Conservation (phyloP, 495 filamentous ascomycete species). For the Jackrogersella minutella region DNA sequence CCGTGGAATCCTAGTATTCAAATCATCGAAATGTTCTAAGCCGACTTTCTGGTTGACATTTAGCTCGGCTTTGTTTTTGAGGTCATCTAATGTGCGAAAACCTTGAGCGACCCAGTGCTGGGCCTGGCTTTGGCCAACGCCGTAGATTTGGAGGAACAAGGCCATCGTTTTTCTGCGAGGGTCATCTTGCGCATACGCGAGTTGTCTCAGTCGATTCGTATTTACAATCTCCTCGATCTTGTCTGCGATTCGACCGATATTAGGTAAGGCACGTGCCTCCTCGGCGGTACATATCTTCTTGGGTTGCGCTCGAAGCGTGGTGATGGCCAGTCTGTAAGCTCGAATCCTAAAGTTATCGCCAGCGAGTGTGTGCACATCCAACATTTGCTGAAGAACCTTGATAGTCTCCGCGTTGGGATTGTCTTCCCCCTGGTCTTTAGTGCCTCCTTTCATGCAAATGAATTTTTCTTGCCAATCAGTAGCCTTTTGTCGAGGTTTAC, state of each 20-base stretch:
- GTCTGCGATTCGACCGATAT: constrained; percentile 78
- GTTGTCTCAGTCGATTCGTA: constrained; percentile 75
- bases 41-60: constrained; percentile 79
- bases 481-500: not conserved
- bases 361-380: constrained; percentile 76
- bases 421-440: constrained; percentile 41
- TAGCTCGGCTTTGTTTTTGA: constrained; percentile 70
- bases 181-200: constrained; percentile 73
- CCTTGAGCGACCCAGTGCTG: constrained; percentile 82
- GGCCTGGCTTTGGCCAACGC: constrained; percentile 75
- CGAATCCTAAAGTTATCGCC: constrained; percentile 81
- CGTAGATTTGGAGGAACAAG: constrained; percentile 80
- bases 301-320: constrained; percentile 71
- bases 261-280: constrained; percentile 72
- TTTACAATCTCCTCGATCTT: constrained; percentile 91
- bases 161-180: constrained; percentile 69
- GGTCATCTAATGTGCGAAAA: constrained; percentile 75
- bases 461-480: constrained; percentile 49
- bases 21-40: constrained; percentile 82
- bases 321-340: constrained; percentile 83
- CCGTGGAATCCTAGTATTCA: constrained; percentile 82
- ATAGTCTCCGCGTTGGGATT: constrained; percentile 79
- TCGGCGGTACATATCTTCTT: constrained; percentile 70
- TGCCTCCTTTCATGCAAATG: constrained; percentile 54
- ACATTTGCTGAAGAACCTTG: constrained; percentile 81